Evolutionary conservation across 192 early-diverging fungal genomes (phyloP).

Genomic region (Coemansia interrupta): DNA sequence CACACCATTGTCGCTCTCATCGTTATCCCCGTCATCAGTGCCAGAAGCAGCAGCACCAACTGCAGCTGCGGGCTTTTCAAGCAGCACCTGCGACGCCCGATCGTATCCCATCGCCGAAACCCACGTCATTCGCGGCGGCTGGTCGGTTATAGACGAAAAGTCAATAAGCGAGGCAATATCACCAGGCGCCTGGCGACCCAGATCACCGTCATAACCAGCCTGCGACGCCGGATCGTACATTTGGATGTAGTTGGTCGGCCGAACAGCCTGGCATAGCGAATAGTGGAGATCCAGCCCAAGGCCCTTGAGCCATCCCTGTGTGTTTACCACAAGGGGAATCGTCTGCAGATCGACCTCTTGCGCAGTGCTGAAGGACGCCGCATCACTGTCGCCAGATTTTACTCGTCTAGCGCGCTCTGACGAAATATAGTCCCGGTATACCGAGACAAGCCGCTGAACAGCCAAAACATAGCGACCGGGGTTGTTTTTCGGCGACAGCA

Average conservation of each 20-base stretch:
- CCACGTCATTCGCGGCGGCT: conserved; percentile 27
- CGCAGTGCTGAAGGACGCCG: neutral
- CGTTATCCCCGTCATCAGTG: no score
- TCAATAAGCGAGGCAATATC: conserved; percentile 41
- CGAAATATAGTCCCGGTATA: conserved; percentile 54
- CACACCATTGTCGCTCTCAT: no score
- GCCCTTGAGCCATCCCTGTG: conserved; percentile 89
- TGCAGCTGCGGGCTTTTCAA: neutral
- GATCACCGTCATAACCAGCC: neutral
- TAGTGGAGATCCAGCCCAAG: conserved; percentile 82
- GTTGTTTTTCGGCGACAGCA: conserved; percentile 69
- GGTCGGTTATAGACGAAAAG: conserved; percentile 35
- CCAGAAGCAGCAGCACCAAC: neutral
- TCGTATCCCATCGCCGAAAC: conserved; percentile 36
- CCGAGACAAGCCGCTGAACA: conserved; percentile 58
- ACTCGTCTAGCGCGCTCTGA: neutral
- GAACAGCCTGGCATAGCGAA: conserved; percentile 57
- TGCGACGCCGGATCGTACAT: conserved; percentile 28
- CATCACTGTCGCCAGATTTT: conserved; percentile 10
- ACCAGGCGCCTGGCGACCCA: neutral
- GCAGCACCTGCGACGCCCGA: conserved; percentile 12
- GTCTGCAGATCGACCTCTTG: conserved; percentile 25
- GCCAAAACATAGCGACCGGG: conserved; percentile 78
- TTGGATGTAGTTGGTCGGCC: conserved; percentile 70
- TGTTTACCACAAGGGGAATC: conserved; percentile 91